Conservation (phyloP, 768 basidiomycete species). For the Lentinula raphanica region DNA sequence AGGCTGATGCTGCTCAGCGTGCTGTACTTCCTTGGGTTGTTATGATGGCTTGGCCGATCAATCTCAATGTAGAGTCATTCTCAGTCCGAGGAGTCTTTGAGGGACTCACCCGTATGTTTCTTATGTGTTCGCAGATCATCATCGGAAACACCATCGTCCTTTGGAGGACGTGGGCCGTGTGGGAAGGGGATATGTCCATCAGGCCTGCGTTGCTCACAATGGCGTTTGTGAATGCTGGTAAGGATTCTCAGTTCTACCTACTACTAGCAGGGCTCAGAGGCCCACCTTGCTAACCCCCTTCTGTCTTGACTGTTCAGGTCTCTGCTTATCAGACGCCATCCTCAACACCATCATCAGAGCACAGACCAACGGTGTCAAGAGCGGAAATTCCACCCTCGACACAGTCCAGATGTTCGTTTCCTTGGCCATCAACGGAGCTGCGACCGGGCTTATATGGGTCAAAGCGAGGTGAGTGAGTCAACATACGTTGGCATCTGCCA, state of each 20-base stretch:
- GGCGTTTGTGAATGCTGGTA: not conserved
- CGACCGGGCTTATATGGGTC: not conserved
- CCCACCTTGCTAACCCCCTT: not conserved
- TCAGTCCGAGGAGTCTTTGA: not conserved
- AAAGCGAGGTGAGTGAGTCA: constrained; percentile 1
- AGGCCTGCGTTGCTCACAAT: not conserved
- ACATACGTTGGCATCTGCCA: too few relatives aligned
- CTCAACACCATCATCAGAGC: not conserved
- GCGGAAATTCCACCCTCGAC: not conserved
- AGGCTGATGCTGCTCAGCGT: not conserved
- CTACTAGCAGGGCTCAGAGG: too few relatives aligned
- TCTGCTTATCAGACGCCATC: constrained; percentile 1
- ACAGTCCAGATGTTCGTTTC: not conserved
- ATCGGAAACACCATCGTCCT: not conserved
- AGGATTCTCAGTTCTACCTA: too few relatives aligned
- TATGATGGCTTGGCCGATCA: constrained; percentile 3
- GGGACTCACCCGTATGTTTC: too few relatives aligned
- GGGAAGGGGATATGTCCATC: not conserved
- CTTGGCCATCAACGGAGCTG: not conserved
- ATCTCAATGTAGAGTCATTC: not conserved
- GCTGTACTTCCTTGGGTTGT: not conserved
- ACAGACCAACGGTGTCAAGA: constrained; percentile 1
- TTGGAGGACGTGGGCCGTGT: not conserved
- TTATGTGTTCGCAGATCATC: not conserved
- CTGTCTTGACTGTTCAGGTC: not conserved